Evolutionary conservation across 73 alveolate species (phyloP).

Genomic region (Tetrahymena elliotti): DNA sequence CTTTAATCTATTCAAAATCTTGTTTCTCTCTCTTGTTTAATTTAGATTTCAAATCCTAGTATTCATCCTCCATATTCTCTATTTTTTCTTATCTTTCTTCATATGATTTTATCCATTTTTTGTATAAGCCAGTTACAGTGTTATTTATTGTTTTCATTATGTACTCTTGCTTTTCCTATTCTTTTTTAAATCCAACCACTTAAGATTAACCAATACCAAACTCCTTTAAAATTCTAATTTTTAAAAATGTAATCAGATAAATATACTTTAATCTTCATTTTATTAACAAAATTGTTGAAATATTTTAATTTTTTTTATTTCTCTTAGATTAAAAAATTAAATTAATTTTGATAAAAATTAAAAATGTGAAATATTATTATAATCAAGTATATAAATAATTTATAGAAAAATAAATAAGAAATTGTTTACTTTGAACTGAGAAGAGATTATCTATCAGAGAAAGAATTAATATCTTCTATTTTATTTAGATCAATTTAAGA

Average conservation of each 20-base stretch:
- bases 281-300: background rate
- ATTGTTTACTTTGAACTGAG: background rate
- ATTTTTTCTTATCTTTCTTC: background rate
- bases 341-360: too few relatives aligned
- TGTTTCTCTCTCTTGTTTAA: background rate
- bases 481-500: background rate
- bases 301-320: too few relatives aligned
- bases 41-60: background rate
- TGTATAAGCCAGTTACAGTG: background rate
- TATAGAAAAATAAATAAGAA: background rate
- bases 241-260: background rate
- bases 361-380: background rate
- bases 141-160: background rate
- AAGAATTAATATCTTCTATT: background rate
- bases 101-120: background rate
- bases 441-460: background rate
- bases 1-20: background rate
- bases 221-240: background rate
- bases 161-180: background rate
- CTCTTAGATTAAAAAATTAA: too few relatives aligned
- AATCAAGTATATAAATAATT: background rate
- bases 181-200: background rate
- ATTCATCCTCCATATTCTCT: background rate
- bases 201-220: background rate
- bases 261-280: background rate